Conservation (phyloP, 2,329 filamentous ascomycete genomes). For the Ceratocystis albifundus region DNA sequence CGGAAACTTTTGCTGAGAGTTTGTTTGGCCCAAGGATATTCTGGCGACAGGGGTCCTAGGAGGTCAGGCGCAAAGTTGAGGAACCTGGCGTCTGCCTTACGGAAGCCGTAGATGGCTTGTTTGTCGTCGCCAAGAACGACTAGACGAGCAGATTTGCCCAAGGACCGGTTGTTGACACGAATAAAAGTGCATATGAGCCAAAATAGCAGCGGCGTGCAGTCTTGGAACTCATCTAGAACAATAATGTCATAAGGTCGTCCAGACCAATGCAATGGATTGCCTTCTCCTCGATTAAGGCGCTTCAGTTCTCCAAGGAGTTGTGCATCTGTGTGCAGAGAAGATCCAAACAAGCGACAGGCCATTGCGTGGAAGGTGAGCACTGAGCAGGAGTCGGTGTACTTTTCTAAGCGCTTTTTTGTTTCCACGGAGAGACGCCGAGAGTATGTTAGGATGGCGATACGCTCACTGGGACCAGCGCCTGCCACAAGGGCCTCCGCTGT, state of each 20-base stretch:
- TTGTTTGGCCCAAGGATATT: constrained; percentile 24
- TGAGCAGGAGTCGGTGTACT: constrained; percentile 23
- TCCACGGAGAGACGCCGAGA: constrained; percentile 27
- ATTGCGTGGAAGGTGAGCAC: constrained; percentile 28
- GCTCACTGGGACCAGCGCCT: constrained; percentile 24
- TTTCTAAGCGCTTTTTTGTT: constrained; percentile 26
- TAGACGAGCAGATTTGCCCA: constrained; percentile 24
- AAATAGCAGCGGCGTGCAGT: constrained; percentile 28
- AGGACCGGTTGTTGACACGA: constrained; percentile 24
- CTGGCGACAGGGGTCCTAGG: constrained; percentile 24
- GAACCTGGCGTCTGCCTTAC: constrained; percentile 28
- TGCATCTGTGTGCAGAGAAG: constrained; percentile 24
- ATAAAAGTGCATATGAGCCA: constrained; percentile 28
- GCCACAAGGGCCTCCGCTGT: constrained; percentile 29
- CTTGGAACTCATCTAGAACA: constrained; percentile 30
- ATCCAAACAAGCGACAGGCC: constrained; percentile 25
- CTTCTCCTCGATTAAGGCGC: constrained; percentile 12
- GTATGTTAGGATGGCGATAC: constrained; percentile 27
- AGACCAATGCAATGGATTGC: constrained; percentile 25
- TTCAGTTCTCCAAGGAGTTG: constrained; percentile 22
- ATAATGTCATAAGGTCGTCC: constrained; percentile 28
- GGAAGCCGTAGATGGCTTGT: constrained; percentile 28
- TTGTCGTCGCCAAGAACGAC: constrained; percentile 29
- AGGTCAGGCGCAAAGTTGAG: constrained; percentile 26
- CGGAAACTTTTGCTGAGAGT: constrained; percentile 28